Base-by-base conservation (phyloP, 2,329 filamentous ascomycete genomes). In the Cladosporium colombiae region DNA sequence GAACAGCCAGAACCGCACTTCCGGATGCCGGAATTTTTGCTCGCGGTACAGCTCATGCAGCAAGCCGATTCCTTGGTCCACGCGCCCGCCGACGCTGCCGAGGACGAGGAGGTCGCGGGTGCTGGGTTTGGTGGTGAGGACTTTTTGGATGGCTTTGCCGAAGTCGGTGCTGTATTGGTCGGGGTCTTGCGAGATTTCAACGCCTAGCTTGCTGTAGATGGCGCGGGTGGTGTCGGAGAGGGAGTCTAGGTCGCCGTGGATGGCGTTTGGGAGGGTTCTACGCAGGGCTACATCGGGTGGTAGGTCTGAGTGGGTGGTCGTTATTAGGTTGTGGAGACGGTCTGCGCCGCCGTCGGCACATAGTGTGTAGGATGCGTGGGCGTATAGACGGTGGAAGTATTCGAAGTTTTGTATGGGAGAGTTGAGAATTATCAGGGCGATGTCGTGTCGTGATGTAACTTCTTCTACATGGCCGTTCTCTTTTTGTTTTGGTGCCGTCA, bases 321-420 rank as follows among this genome's bases (percentile, higher is more conserved):
- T 65, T 69, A 83, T 78, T 69, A 83, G 80, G 69, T 87, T 78
- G 69, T 85, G 83, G 23, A 97, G 84, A 44, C 87, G 85, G 74
- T 98, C 96, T 55, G 93, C 93, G 27, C 93, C 95, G 64, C 93
- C 95, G 80, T 99, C 95, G 31, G 93, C 95, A 66, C 93, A 96
- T 62, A 98, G 83, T 27, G 85, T 86, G 68, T 89, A 84, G 25
- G 80, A 81, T 62, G 91, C 89, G 68, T 82, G 80, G 29, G 74
- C 73, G 79, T 82, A 83, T 14, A 85, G 74, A 13, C 77, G 76
- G 33, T 76, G 72, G 68, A 85, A 80, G 14, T 79, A 81, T 76
- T 84, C 83, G 81, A 70, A 86, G 73, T 75, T 75, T 14, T 70
- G 79, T 66, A 90, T 83, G 31, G 86, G 86, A 69, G 88, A 86